phyloP scores from a whole-genome alignment of 73 alveolate species.

The Paramecium octaurelia region DNA sequence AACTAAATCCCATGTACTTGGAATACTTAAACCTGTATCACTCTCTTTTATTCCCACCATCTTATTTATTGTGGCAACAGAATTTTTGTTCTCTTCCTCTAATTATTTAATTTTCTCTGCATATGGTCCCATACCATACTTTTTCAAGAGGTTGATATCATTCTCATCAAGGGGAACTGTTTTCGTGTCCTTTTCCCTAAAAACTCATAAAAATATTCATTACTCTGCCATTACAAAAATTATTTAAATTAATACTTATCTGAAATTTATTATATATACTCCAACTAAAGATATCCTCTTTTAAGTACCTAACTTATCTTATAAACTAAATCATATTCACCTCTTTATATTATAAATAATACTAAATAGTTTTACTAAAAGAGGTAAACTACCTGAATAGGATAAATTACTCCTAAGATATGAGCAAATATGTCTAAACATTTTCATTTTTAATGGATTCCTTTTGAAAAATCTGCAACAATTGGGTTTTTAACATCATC shows the following conservation, averaged over 20 bases:
- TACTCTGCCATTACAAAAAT: not conserved
- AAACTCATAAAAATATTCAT: not conserved
- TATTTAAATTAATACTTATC: constrained; percentile 22
- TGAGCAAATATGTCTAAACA: too few species aligned
- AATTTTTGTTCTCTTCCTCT: constrained; percentile 87
- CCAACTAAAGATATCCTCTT: not conserved
- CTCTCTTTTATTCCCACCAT: constrained; percentile 93
- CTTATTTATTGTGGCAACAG: constrained; percentile 79
- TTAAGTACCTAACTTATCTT: too few species aligned
- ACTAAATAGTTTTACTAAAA: too few species aligned
- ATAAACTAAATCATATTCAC: too few species aligned
- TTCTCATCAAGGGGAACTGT: constrained; percentile 76
- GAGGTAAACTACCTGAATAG: too few species aligned
- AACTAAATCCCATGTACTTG: constrained; percentile 86
- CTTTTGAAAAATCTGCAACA: too few species aligned
- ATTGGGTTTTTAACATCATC: too few species aligned
- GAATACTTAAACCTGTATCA: constrained; percentile 94
- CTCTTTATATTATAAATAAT: too few species aligned
- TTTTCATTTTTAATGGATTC: too few species aligned
- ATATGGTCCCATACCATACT: constrained; percentile 98
- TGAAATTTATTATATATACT: not conserved
- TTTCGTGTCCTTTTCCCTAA: not conserved
- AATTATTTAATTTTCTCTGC: constrained; percentile 76
- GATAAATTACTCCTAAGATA: too few species aligned
- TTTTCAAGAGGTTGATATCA: constrained; percentile 86